These are phyloP conservation scores for Nothophaeocryptopus gaeumannii DNA, from an alignment of 2,329 filamentous ascomycete genomes.

Conservation along the genomic window DNA sequence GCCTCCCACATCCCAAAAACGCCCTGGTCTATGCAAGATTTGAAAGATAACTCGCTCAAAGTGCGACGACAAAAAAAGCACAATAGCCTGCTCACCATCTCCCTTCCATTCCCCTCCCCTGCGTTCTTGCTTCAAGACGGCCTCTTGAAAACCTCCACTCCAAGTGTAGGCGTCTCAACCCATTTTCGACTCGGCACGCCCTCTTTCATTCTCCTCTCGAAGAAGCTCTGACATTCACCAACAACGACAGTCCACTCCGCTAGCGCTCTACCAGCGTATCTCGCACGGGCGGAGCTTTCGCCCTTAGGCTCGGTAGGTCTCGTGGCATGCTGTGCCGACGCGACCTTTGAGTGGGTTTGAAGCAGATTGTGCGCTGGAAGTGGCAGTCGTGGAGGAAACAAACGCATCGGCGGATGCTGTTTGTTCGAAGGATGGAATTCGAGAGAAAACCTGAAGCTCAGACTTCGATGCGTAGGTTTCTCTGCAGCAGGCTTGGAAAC, in stretches of 20 bases:
- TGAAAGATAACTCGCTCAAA: too few species aligned
- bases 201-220: slow-evolving; percentile 71
- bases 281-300: slow-evolving; percentile 42
- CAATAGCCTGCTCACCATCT: too few species aligned
- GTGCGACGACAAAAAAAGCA: neutral
- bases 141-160: slow-evolving; percentile 59
- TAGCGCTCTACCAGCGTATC: slow-evolving; percentile 68
- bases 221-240: slow-evolving; percentile 76
- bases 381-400: slow-evolving; percentile 67
- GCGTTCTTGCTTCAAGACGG: slow-evolving; percentile 23
- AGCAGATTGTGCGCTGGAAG: slow-evolving; percentile 66
- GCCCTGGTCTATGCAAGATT: too few species aligned
- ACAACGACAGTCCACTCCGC: slow-evolving; percentile 76
- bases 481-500: slow-evolving; percentile 28
- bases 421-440: slow-evolving; percentile 61
- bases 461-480: slow-evolving; percentile 48
- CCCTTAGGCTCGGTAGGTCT: slow-evolving; percentile 36
- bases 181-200: slow-evolving; percentile 64
- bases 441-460: slow-evolving; percentile 71
- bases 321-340: neutral
- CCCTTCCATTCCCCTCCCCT: too few species aligned
- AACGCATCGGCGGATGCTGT: slow-evolving; percentile 57
- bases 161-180: slow-evolving; percentile 66
- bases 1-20: too few species aligned
- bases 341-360: slow-evolving; percentile 35